Evolutionary conservation across 495 filamentous ascomycete species (phyloP), one percentile per base, ranked within the genome.

Genomic region (Hyaloscypha variabilis): DNA sequence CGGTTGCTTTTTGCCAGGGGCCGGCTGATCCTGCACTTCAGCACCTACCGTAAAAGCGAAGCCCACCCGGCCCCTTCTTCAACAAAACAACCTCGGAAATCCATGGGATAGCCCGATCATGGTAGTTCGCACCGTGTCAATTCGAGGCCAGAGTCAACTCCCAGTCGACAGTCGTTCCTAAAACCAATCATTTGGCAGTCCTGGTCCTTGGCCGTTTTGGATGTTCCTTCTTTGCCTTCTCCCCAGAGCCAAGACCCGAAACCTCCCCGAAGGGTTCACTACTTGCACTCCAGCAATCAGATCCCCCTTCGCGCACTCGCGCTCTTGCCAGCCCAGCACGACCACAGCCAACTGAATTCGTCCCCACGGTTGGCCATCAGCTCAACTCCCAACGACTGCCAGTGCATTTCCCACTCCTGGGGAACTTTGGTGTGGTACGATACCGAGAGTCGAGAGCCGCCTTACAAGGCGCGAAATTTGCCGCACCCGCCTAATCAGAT

Each of bases 401-500:
- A 60, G 34, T 34, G 21, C 19, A 60, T 24, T 46, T 54, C 8
- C 21, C 8, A 23, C 58, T 23, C 31, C 26, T 56, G 10, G 30
- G 17, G 39, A 46, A 4, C 39, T 17, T 46, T 46, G 39, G 39
- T 46, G 17, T 46, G 11, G 17, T 46, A 46, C 39, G 3, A 46
- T 46, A 8, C 19, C 39, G 39, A 46, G 39, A 42, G 39, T 17
- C 19, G 39, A n/a, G n/a, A n/a, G n/a, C n/a, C 17, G 11, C 17
- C 39, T 14, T 1, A 10, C 11, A 17, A 11, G 31, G 21, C 42
- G 23, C 31, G 23, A 24, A 19, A 14, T n/a, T 29, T 19, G 19
- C 17, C 26, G 10, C 52, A 24, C 51, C 57, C 58, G 29, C 46
- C 23, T 67, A 62, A 67, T 67, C 65, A 57, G 65, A 62, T 67